Evolutionary conservation across 108 stramenopile species (phyloP), one percentile per base, ranked within the genome.

Genomic region (Chaetoceros muelleri): DNA sequence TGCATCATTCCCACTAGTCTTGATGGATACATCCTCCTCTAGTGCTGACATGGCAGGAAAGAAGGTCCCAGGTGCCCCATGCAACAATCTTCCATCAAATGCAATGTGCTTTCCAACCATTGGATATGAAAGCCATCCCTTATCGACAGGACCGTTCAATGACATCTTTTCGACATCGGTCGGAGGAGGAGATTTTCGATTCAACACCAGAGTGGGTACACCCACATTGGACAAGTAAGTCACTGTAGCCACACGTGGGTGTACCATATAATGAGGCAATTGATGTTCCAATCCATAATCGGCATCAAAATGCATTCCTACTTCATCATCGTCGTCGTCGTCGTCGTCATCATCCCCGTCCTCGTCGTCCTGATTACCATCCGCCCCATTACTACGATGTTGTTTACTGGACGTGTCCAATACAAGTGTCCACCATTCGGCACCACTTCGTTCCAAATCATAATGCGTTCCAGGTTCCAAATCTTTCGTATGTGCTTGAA

Each of bases 401-500:
- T 22, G 16, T 29, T 29, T 29, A 54, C 26, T 13, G 45, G 54
- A 55, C 31, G 59, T 49, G 52, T 92, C 86, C 51, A 95, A 67
- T 30, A 89, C 90, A 50, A 89, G 67, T 22, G 90, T 91, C 94
- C 94, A 95, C 94, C 94, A 95, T 53, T 95, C 88, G 5, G 90
- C 90, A 24, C 94, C 94, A 31, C 78, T 80, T 61, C 72, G 70
- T 28, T 79, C 71, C 3, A 82, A 77, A 62, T 84, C 78, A 64
- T 66, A 90, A 27, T 73, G 55, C 13, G 67, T 65, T 24, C 63
- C 73, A 24, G 53, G 28, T 52, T 73, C 72, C 19, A 85, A 58
- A 55, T 73, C 65, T 60, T 70, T 67, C 16, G 78, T 72, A 70
- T 91, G 85, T 48, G 71, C 58, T 0, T 73, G 63, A 67, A 95